Conservation (phyloP, 805 yeast genomes). For the Teunomyces cretensis region DNA sequence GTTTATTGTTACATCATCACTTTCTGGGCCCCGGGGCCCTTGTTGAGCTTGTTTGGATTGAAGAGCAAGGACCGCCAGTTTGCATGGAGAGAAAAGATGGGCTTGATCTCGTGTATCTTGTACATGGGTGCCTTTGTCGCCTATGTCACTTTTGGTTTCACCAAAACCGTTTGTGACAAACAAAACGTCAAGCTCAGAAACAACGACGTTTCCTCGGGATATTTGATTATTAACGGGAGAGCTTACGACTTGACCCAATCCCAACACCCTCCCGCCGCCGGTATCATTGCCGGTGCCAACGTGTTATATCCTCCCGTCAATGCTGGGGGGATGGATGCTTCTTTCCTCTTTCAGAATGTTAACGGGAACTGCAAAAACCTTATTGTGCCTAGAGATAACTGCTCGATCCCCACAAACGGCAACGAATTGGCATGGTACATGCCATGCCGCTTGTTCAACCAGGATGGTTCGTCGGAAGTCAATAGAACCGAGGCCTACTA, state of each 20-base stretch:
- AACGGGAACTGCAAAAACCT: slow-evolving; percentile 85
- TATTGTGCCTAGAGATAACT: slow-evolving; percentile 65
- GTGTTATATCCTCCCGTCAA: slow-evolving; percentile 79
- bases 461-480: slow-evolving; percentile 70
- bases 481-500: slow-evolving; percentile 66
- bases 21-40: slow-evolving; percentile 87
- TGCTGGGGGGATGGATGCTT: slow-evolving; percentile 87
- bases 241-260: slow-evolving; percentile 72
- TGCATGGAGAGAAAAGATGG: slow-evolving; percentile 98
- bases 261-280: slow-evolving; percentile 80
- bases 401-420: slow-evolving; percentile 64
- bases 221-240: slow-evolving; percentile 77
- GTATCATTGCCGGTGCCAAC: slow-evolving; percentile 68
- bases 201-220: slow-evolving; percentile 58
- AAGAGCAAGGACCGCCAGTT: slow-evolving; percentile 76
- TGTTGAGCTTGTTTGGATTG: slow-evolving; percentile 73
- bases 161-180: slow-evolving; percentile 70
- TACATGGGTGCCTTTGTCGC: slow-evolving; percentile 78
- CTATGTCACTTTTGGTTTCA: slow-evolving; percentile 87
- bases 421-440: slow-evolving; percentile 89
- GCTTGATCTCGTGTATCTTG: slow-evolving; percentile 71
- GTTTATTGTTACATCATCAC: slow-evolving; percentile 78
- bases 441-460: slow-evolving; percentile 76
- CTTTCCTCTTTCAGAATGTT: slow-evolving; percentile 85
- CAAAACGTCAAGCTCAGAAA: slow-evolving; percentile 50